Conservation (phyloP, 257 asterid species). For the Solanum chmielewskii region DNA sequence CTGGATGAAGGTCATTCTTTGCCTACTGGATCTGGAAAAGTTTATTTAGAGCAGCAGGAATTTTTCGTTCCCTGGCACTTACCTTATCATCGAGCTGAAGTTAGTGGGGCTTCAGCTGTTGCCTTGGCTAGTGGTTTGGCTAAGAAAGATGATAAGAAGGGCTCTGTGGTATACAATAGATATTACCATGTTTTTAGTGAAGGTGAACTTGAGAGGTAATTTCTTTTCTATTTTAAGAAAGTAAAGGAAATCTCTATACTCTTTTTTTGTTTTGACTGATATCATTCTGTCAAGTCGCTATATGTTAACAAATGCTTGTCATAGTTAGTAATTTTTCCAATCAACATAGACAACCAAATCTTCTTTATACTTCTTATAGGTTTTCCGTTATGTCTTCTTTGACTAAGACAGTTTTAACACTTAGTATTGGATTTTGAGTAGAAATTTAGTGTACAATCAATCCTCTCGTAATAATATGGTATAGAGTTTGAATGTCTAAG, state of each 20-base stretch:
- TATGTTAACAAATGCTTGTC: background rate
- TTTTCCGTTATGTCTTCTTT: background rate
- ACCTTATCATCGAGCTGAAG: constrained; percentile 95
- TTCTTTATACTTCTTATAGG: background rate
- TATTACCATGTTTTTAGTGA: constrained; percentile 95
- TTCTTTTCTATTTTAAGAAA: background rate
- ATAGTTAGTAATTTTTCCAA: background rate
- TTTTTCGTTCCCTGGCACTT: constrained; percentile 97
- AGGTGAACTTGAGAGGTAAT: constrained; percentile 96
- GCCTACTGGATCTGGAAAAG: constrained; percentile 10
- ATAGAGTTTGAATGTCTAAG: background rate
- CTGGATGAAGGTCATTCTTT: constrained; percentile 4
- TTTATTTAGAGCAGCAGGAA: constrained; percentile 51
- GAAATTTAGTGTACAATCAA: background rate
- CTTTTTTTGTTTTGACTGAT: background rate
- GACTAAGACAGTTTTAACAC: background rate
- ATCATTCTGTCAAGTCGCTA: background rate
- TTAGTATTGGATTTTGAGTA: background rate
- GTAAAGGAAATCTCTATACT: background rate
- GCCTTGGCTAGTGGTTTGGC: constrained; percentile 85
- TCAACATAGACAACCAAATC: background rate
- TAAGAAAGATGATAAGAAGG: constrained; percentile 91
- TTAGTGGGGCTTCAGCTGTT: constrained; percentile 70
- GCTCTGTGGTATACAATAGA: constrained; percentile 83
- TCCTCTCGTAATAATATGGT: background rate